Evolutionary conservation across 2,329 filamentous ascomycete species (phyloP), one percentile per base, ranked within the genome.

Genomic region (Plenodomus lindquistii): DNA sequence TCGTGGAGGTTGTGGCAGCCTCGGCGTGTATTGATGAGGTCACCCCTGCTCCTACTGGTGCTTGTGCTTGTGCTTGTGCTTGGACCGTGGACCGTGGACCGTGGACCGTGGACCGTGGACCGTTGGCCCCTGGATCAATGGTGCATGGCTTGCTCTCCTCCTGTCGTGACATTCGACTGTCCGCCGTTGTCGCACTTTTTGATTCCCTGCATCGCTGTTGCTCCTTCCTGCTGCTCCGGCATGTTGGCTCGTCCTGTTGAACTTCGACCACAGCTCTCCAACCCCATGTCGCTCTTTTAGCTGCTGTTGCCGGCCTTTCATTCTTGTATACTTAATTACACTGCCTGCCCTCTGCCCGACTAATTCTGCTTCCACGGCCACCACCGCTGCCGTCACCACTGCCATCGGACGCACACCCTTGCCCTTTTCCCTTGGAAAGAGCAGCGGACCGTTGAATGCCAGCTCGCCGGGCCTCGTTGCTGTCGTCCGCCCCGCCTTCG

Each of bases 241-340:
- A 71, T 70, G 68, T 55, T 65, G 52, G 55, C 53, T 60, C 54
- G 57, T 60, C 59, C 62, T 60, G 66, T 44, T 42, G 48, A 7
- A 31, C 61, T 62, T 57, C 52, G 56, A 56, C 50, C 64, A 61
- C 61, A 62, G 54, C 62, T 56, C 22, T 57, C 54, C 55, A 53
- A 62, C 62, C 57, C 59, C 50, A 72, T 72, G 69, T 71, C 69
- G 59, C 67, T 72, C 69, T 58, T 69, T 70, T 71, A 70, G 65
- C 58, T 59, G 44, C 55, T 48, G 43, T 52, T 42, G 50, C 2
- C 47, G 31, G 58, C 50, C 60, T 71, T 70, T 69, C 67, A 62
- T 71, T 70, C 54, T 59, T 66, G 58, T 69, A 59, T 48, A 65
- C 62, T 54, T 70, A 62, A 62, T 66, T 58, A 52, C 46, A 48